phyloP scores from a whole-genome alignment of 305 asterid genomes.

The Fraxinus albicans region DNA sequence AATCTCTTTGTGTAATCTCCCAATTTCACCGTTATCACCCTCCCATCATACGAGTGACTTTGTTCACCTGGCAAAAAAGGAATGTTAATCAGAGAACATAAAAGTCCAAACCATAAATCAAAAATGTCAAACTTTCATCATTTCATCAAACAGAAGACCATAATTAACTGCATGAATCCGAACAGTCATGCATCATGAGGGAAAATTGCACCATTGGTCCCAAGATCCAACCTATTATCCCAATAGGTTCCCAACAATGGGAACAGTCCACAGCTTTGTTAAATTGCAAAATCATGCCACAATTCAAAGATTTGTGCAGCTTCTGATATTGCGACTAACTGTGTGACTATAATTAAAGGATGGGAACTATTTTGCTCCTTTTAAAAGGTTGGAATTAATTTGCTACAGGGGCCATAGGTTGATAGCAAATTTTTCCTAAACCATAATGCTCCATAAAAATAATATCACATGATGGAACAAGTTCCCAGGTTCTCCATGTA shows the following conservation, averaged over 20 bases:
- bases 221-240: neutral
- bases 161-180: neutral
- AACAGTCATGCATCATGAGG: neutral
- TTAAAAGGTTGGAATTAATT: neutral
- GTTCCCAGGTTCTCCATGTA: neutral
- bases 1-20: conserved; percentile 75
- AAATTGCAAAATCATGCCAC: neutral
- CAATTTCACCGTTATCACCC: conserved; percentile 78
- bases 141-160: neutral
- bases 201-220: neutral
- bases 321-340: neutral
- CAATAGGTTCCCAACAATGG: neutral
- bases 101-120: neutral
- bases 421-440: neutral
- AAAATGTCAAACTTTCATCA: neutral
- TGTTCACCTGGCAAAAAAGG: conserved; percentile 53
- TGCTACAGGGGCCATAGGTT: neutral
- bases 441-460: conserved; percentile 3
- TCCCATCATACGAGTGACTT: conserved; percentile 58
- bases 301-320: neutral
- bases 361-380: neutral
- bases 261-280: neutral
- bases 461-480: neutral
- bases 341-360: neutral
- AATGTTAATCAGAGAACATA: neutral